Conservation (phyloP, 139 green algal species). For the Ulvella scutata region DNA sequence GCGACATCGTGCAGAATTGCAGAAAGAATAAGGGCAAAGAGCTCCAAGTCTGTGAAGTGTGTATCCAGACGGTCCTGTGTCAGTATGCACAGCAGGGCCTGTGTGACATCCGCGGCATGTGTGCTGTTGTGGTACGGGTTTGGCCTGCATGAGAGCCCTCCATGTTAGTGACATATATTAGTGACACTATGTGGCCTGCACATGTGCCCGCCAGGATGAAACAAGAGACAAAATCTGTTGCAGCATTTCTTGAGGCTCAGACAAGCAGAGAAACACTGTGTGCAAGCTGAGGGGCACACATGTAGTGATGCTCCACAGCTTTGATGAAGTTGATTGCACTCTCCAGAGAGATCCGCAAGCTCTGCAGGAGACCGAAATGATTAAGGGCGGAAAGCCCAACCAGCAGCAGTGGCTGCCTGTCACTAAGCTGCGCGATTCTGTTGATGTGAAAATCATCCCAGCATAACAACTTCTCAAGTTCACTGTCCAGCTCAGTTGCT, state of each 20-base stretch:
- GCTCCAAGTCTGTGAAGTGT: not conserved
- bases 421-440: not conserved
- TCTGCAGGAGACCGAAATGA: not conserved
- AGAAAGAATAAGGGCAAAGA: not conserved
- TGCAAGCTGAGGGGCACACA: no score
- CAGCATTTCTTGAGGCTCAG: not conserved
- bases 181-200: not conserved
- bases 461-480: not conserved
- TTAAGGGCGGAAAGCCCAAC: not conserved
- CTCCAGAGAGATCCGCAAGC: not conserved
- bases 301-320: slow-evolving; percentile 1
- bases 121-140: slow-evolving; percentile 34
- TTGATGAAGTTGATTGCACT: not conserved
- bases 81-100: slow-evolving; percentile 28
- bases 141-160: no score
- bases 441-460: not conserved
- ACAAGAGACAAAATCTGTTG: not conserved
- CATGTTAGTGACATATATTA: no score
- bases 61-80: slow-evolving; percentile 6
- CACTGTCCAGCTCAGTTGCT: not conserved
- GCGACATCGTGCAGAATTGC: slow-evolving; percentile 13
- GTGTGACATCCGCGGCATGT: slow-evolving; percentile 24
- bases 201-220: not conserved
- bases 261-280: no score
- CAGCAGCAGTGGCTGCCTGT: not conserved